A percentile compares a stretch with the other conserved stretches of the same genome.
phyloP scores from a whole-genome alignment of 1,139 yeast species.

The Suhomyces bribrorum region DNA sequence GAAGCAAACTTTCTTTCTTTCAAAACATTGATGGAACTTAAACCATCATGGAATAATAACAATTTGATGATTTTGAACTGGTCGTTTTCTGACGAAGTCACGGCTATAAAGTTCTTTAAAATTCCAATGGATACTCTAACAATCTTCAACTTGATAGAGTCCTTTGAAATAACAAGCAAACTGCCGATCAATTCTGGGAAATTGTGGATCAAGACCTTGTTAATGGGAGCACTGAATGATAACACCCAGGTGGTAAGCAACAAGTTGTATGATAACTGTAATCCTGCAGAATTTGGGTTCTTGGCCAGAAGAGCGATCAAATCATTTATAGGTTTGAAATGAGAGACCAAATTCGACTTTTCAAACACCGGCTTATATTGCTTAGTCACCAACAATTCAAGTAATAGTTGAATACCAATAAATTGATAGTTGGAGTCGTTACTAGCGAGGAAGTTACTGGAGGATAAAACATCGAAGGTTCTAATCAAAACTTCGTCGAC shows the following conservation, averaged over 20 bases:
- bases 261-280: constrained; percentile 83
- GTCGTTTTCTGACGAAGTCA: constrained; percentile 29
- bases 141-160: constrained; percentile 88
- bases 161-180: constrained; percentile 54
- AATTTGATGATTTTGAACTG: constrained; percentile 62
- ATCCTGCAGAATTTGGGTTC: constrained; percentile 55
- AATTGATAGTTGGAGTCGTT: constrained; percentile 57
- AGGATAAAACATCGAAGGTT: constrained; percentile 45
- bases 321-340: constrained; percentile 55
- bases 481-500: constrained; percentile 38
- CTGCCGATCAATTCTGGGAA: constrained; percentile 61
- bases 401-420: constrained; percentile 67
- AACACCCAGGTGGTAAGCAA: constrained; percentile 82
- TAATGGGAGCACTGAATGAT: constrained; percentile 65
- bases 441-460: constrained; percentile 44
- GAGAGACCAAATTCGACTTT: constrained; percentile 46
- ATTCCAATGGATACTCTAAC: constrained; percentile 79
- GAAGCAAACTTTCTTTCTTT: constrained; percentile 85
- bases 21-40: constrained; percentile 65
- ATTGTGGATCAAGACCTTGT: constrained; percentile 55
- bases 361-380: constrained; percentile 61
- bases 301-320: constrained; percentile 35
- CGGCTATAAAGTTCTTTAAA: constrained; percentile 58
- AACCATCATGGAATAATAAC: constrained; percentile 74
- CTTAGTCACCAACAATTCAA: constrained; percentile 60